phyloP scores from a whole-genome alignment of 140 eudicot genomes.

The Erigeron philadelphicus region DNA sequence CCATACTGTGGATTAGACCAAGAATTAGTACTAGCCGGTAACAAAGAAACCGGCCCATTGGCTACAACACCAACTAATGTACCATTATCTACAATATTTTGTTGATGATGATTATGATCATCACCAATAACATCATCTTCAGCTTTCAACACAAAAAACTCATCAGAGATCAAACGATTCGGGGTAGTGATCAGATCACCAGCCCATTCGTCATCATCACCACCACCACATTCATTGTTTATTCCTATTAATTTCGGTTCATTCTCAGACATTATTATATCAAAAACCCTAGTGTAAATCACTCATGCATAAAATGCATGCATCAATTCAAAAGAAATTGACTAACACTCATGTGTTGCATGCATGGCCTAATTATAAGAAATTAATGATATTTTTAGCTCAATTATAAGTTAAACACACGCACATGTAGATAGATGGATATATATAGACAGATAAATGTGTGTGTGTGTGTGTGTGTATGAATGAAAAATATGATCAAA shows the following conservation, averaged over 20 bases:
- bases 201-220: constrained; percentile 33
- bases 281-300: background rate
- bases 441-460: background rate
- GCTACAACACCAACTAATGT: constrained; percentile 36
- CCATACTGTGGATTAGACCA: constrained; percentile 44
- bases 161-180: constrained; percentile 30
- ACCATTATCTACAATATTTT: background rate
- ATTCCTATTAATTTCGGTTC: background rate
- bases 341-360: no score
- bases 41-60: constrained; percentile 28
- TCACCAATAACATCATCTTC: constrained; percentile 8
- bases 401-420: no score
- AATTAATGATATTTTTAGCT: no score
- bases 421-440: no score
- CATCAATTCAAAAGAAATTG: no score
- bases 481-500: background rate
- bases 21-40: constrained; percentile 25
- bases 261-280: constrained; percentile 14
- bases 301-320: background rate
- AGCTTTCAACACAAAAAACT: constrained; percentile 27
- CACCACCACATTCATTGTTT: constrained; percentile 8
- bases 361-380: no score
- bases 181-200: constrained; percentile 31
- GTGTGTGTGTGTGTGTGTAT: background rate
- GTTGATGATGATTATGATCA: no score